Base-by-base conservation (phyloP, 257 asterid species). In the Gentiana dahurica region DNA sequence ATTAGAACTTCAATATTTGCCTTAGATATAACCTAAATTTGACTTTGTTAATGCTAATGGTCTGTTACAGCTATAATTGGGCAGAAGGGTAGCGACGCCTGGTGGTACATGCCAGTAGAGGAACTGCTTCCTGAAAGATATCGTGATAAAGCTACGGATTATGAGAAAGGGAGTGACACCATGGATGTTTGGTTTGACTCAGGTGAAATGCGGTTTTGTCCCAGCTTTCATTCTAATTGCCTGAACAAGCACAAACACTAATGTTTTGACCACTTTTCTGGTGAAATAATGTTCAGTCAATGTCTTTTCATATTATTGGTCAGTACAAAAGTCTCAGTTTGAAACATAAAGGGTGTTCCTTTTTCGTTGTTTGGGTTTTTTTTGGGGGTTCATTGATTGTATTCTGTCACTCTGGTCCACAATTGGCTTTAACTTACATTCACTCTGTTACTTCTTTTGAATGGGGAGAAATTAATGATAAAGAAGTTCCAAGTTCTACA, bases 101-200 rank as follows among this genome's bases (percentile, higher is more conserved):
- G 98, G 98, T 91, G 98, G 98, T 78, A 85, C 77, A 85, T 91
- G 98, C 57, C 78, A 53, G 87, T 87, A 41, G 98, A 91, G 72
- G 98, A 87, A 65, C 70, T 91, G 69, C 95, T 91, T 78, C 98
- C 98, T 32, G 93, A 81, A 67, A 80, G 75, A 51, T 87, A 87
- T 77, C 89, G 78, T 36, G 71, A 60, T 54, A 84, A 85, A 74
- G 94, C 97, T 67, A 72, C 94, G 50, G 73, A 68, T 58, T 87
- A 81, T 61, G 75, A 69, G 59, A 91, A 85, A 72, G 98, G 98
- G 69, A 81, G 86, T 3, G 98, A 91, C 65, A 91, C 97, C 12
- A 91, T 91, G 98, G 97, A 91, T 79, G 98, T 91, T 55, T 91
- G 98, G 98, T 91, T 91, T 75, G 98, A 91, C 77, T 91, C 98